phyloP scores from a whole-genome alignment of 208 protist genomes.

The Crithidia acanthocephali region DNA sequence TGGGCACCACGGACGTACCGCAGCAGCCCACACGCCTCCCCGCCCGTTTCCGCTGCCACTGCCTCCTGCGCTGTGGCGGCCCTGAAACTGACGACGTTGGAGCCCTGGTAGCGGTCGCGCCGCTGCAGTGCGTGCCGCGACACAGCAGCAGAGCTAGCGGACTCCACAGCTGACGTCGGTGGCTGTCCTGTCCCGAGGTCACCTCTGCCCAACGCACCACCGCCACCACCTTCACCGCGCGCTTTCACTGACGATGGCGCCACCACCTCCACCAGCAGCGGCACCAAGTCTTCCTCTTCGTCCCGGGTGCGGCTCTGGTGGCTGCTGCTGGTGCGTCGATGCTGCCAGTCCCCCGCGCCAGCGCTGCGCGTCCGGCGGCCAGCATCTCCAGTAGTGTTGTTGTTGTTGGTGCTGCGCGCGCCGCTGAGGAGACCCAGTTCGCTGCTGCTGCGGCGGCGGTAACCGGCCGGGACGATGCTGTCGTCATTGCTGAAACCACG shows the following conservation, averaged over 20 bases:
- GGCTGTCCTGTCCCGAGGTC: neutral
- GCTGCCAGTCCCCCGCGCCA: neutral
- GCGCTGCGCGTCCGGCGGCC: slow-evolving; percentile 13
- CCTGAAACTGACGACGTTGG: too few species aligned
- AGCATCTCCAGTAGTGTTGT: neutral
- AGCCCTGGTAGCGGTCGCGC: neutral
- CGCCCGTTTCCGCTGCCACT: neutral
- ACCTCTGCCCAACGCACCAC: neutral
- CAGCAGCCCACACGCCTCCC: neutral
- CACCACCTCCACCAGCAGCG: slow-evolving; percentile 25
- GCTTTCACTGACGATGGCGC: neutral
- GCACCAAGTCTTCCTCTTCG: slow-evolving; percentile 21
- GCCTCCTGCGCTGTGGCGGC: too few species aligned
- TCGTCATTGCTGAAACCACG: slow-evolving; percentile 18
- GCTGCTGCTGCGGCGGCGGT: neutral
- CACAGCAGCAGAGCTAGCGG: neutral
- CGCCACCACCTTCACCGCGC: neutral
- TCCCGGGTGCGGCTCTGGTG: neutral
- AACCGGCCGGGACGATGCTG: slow-evolving; percentile 1
- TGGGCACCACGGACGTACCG: slow-evolving; percentile 15
- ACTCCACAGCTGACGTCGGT: neutral
- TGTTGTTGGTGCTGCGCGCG: neutral
- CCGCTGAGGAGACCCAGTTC: neutral
- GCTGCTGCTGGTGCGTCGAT: slow-evolving; percentile 2
- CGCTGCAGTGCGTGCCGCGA: neutral